phyloP scores from a whole-genome alignment of 192 early-diverging fungal genomes.

The Obelidium mucronatum region DNA sequence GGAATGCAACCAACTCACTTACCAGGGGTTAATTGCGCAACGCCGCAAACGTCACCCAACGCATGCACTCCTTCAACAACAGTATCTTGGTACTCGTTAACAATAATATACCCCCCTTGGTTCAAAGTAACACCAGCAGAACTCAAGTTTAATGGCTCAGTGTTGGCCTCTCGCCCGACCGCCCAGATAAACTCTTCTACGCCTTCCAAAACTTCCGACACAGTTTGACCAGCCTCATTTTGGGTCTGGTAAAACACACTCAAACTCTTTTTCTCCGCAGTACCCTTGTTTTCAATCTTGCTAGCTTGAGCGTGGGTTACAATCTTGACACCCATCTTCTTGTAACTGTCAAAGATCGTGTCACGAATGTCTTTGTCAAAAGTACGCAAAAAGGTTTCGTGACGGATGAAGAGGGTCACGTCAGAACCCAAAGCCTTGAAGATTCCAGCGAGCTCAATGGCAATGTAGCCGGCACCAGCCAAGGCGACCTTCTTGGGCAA shows the following conservation, averaged over 20 bases:
- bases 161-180: slow-evolving; percentile 83
- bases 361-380: slow-evolving; percentile 86
- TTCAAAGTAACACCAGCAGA: slow-evolving; percentile 69
- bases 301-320: slow-evolving; percentile 68
- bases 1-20: slow-evolving; percentile 43
- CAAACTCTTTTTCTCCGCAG: slow-evolving; percentile 60
- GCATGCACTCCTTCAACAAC: slow-evolving; percentile 73
- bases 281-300: slow-evolving; percentile 63
- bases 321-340: slow-evolving; percentile 82
- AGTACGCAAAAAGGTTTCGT: slow-evolving; percentile 80
- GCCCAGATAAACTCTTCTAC: slow-evolving; percentile 93
- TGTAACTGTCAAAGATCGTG: slow-evolving; percentile 54
- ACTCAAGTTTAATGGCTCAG: slow-evolving; percentile 72
- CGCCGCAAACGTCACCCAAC: slow-evolving; percentile 95
- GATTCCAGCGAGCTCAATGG: slow-evolving; percentile 94
- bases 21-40: slow-evolving; percentile 91
- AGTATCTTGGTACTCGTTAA: slow-evolving; percentile 91
- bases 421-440: slow-evolving; percentile 88
- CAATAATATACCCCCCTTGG: slow-evolving; percentile 75
- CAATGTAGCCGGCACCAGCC: slow-evolving; percentile 87
- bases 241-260: slow-evolving; percentile 32
- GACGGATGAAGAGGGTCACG: slow-evolving; percentile 85
- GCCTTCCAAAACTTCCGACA: slow-evolving; percentile 50
- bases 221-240: slow-evolving; percentile 38
- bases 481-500: slow-evolving; percentile 81